Evolutionary conservation across 2,329 filamentous ascomycete genomes (phyloP), one percentile per base, ranked within the genome.

Genomic region (Colletotrichum agaves): DNA sequence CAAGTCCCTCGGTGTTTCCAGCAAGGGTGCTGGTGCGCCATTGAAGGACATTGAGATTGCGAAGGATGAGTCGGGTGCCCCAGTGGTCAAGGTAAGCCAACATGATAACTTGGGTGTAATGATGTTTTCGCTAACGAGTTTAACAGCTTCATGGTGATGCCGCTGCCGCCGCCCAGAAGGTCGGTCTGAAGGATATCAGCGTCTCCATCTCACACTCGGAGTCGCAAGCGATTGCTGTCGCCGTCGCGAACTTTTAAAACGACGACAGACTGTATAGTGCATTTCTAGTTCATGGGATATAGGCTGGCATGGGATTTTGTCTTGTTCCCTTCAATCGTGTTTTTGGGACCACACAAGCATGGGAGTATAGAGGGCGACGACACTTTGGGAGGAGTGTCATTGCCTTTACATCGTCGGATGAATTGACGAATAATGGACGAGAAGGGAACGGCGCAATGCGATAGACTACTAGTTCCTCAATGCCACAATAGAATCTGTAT

Each of bases 121-220:
- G 33, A 35, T 3, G n/a, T 3, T 0, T n/a, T 49, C 66, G 71
- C 83, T 86, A 79, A 88, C 74, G 55, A 49, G n/a, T 57, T 63
- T 41, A 70, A 72, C 75, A 98, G 93, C 89, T 99, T 52, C 91
- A 95, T 73, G 96, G 95, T 72, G 89, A 92, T 69, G 96, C 96
- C 60, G 89, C 93, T 70, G 82, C 88, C 59, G 93, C 93, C 61
- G 96, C 96, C n/a, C 90, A 91, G 78, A 87, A 93, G 78, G 93
- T 91, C 27, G 93, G 94, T 69, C 90, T 98, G 47, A 97, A 95
- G 85, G 89, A 90, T 62, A 91, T 98, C 71, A 95, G 87, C 72
- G 92, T 99, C 73, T 97, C 94, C 76, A 98, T 99, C 77, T 98
- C 95, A 74, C 97, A 99, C 82, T 96, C 92, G 43, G 95, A 98